phyloP scores from a whole-genome alignment of 1,284 basidiomycete species.

The Cutaneotrichosporon sp. region DNA sequence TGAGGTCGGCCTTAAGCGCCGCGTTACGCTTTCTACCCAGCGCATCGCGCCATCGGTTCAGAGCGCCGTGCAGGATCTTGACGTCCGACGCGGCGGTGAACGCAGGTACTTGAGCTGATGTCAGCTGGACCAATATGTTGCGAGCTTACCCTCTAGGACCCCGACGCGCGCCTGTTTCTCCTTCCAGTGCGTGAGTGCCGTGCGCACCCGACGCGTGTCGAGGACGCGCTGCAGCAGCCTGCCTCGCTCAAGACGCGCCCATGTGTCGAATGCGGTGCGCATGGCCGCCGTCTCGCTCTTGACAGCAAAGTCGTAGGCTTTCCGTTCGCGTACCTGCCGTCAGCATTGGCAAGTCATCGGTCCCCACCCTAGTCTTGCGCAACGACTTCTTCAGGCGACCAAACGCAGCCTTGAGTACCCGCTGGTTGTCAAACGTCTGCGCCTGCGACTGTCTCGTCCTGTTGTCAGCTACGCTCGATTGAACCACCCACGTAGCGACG shows the following conservation, averaged over 20 bases:
- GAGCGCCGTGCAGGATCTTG: constrained; percentile 6
- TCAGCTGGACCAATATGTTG: neutral
- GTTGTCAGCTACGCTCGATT: constrained; percentile 1
- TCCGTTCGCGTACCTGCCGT: constrained; percentile 2
- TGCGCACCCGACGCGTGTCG: constrained; percentile 4
- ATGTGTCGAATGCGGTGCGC: constrained; percentile 10
- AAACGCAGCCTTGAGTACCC: constrained; percentile 10
- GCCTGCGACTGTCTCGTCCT: constrained; percentile 2
- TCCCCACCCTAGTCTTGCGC: neutral
- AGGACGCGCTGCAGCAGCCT: constrained; percentile 14
- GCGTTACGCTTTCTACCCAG: constrained; percentile 19
- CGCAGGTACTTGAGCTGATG: constrained; percentile 4
- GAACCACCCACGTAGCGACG: constrained; percentile 12
- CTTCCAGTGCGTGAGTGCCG: constrained; percentile 5
- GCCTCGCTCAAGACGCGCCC: constrained; percentile 15
- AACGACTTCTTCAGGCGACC: constrained; percentile 9
- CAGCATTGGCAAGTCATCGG: neutral
- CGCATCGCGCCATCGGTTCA: constrained; percentile 31
- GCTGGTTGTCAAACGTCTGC: constrained; percentile 8
- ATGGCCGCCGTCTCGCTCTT: constrained; percentile 11
- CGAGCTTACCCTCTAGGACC: constrained; percentile 5
- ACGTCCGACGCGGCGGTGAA: constrained; percentile 1
- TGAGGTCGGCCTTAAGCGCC: constrained; percentile 25
- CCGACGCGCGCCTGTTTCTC: constrained; percentile 1
- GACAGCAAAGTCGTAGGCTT: neutral